Evolutionary conservation across 2,329 filamentous ascomycete species (phyloP), one percentile per base, ranked within the genome.

Genomic region (Thermoascus crustaceus): DNA sequence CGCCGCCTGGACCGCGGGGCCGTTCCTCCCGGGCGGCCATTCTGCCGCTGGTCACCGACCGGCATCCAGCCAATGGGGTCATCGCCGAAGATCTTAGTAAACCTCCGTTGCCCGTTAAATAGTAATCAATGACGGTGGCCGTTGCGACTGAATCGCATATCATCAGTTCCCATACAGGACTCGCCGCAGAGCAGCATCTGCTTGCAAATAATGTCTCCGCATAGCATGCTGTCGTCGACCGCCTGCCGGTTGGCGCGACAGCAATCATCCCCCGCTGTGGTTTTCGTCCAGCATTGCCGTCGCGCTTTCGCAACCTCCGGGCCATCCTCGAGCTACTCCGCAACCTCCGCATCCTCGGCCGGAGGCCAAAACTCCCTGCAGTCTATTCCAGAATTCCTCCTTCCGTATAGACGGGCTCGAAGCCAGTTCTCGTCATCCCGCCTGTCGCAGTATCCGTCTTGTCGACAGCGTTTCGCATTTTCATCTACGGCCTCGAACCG

Each of bases 291-390:
- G n/a, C 38, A 41, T 21, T 39, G 17, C 34, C 40, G 19, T 38
- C 54, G 32, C 40, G 44, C 30, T 30, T 40, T 54, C 36, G 51
- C 49, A 21, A 44, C 48, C 8, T 47, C 49, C 26, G 43, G 44
- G 30, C 37, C 50, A 30, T 35, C 42, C 26, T 38, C 38, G 35
- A 50, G 42, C 39, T 46, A 55, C 47, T 53, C 57, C 45, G 46
- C 57, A 52, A 49, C 51, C 47, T 53, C 57, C 45, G 46, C 57
- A 52, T 50, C 51, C 11, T 42, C 49, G 42, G 43, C 41, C 39
- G 42, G 48, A 42, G 39, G 50, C 41, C 26, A 20, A 18, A 20
- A 11, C 18, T 16, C 38, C 10, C 20, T 21, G 14, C 34, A 34
- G 21, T 20, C 38, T 2, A 26, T 38, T 30, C 40, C 35, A 17